These are phyloP conservation scores for Ceratocystis alfenasii DNA, from an alignment of 2,329 filamentous ascomycete genomes.

Conservation along the genomic window DNA sequence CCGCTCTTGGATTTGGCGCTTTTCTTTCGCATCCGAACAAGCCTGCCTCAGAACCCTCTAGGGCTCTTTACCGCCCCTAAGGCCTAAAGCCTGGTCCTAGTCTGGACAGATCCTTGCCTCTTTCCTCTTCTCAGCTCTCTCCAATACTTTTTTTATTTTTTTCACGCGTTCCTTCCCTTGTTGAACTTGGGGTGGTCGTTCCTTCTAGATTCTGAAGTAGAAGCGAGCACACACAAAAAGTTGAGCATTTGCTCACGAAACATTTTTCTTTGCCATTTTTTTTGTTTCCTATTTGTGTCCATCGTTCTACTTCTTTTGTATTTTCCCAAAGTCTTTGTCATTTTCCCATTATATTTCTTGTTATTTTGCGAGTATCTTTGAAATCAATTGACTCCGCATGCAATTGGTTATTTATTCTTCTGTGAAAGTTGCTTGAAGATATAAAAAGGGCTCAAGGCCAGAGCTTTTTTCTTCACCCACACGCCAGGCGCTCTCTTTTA, in stretches of 20 bases:
- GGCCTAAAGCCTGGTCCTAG: not conserved
- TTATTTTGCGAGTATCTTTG: not conserved
- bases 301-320: not conserved
- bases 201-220: not conserved
- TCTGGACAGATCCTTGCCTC: not conserved
- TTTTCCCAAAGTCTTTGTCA: not conserved
- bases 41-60: not conserved
- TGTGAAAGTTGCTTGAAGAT: not conserved
- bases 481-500: not conserved
- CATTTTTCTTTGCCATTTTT: not conserved
- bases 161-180: slow-evolving; percentile 7
- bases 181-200: not conserved
- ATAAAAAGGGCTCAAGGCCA: not conserved
- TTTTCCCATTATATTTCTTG: not conserved
- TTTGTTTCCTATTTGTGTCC: not conserved
- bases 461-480: not conserved
- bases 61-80: not conserved
- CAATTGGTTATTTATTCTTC: not conserved
- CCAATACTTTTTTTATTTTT: not conserved
- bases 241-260: not conserved
- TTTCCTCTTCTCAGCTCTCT: not conserved
- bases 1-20: not conserved
- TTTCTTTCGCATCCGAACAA: not conserved
- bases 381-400: not conserved
- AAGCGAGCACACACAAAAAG: slow-evolving; percentile 6